Percentiles rank a stretch among this genome's conserved stretches.
Conservation (phyloP, 2,329 filamentous ascomycete species). For the Aphanoascus verrucosus region DNA sequence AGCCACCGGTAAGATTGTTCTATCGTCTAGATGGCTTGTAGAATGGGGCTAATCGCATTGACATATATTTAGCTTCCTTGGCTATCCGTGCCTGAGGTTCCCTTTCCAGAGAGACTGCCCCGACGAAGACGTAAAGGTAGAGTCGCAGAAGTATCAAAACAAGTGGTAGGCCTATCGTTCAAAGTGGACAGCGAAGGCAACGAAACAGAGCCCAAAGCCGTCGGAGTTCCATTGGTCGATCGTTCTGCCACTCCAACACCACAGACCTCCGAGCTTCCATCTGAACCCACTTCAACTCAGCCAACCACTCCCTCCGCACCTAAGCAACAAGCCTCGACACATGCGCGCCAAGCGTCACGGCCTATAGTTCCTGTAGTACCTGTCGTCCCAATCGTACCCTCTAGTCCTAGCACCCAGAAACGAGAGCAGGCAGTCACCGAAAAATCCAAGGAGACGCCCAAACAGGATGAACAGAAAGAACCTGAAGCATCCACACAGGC, state of each 20-base stretch:
- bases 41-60: conserved; percentile 1
- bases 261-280: conserved; percentile 48
- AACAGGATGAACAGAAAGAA: not conserved
- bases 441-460: conserved; percentile 2
- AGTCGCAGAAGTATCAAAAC: conserved; percentile 25
- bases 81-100: conserved; percentile 46
- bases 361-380: conserved; percentile 40
- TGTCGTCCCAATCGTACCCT: conserved; percentile 40
- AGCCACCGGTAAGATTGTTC: conserved; percentile 22
- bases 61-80: conserved; percentile 42
- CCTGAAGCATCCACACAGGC: not conserved
- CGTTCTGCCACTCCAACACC: conserved; percentile 45
- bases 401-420: conserved; percentile 27
- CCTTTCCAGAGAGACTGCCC: conserved; percentile 45
- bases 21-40: not conserved
- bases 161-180: conserved; percentile 42
- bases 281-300: conserved; percentile 45
- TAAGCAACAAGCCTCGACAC: conserved; percentile 25
- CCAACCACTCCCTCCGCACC: conserved; percentile 46
- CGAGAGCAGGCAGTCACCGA: conserved; percentile 15
- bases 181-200: conserved; percentile 27
- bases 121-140: conserved; percentile 37
- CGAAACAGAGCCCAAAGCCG: conserved; percentile 17
- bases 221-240: conserved; percentile 17
- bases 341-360: conserved; percentile 28